Evolutionary conservation across 306 rosid genomes (phyloP), one percentile per base, ranked within the genome.

Genomic region (Corylus avellana): DNA sequence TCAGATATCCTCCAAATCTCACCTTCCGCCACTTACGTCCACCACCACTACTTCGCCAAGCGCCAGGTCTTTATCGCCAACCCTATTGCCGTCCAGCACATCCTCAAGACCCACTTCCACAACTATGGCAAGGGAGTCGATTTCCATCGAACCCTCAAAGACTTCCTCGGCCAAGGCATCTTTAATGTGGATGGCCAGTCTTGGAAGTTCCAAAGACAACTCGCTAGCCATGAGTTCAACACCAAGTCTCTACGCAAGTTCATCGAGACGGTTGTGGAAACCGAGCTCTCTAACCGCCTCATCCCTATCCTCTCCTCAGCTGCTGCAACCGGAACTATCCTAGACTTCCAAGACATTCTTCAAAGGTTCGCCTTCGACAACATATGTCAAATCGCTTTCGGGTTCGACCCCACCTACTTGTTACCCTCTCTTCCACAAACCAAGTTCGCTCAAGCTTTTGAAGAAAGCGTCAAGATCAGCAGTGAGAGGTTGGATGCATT

Each of bases 311-410:
- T 90, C 18, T 22, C 80, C 17, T 0, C 61, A 3, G 77, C 90
- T 1, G 78, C 87, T 0, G 1, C 3, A 0, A 20, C 29, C 10
- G 0, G 57, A 74, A 66, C 72, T n/a, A n/a, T 86, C 49, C 61
- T 80, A 1, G 88, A 90, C 68, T 80, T 91, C 20, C 92, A 91
- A 55, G 92, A 93, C 56, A 77, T 91, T 47, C 91, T 93, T 57
- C 95, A 91, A 22, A 82, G 97, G 10, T 93, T 93, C 50, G 90
- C 93, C 0, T 89, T 93, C 22, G 97, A 93, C 14, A 93, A 90
- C 59, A 88, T 91, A 7, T 86, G 94, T 57, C 80, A 56, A 49
- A 90, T 91, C 35, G 92, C 92, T 12, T 90, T 91, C 29, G 97
- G 97, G 3, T 89, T 77, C 64, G 92, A 93, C 29, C 98, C 97